Evolutionary conservation across 345 rosid genomes (phyloP), one percentile per base, ranked within the genome.

Genomic region (Rhizophora mangle): DNA sequence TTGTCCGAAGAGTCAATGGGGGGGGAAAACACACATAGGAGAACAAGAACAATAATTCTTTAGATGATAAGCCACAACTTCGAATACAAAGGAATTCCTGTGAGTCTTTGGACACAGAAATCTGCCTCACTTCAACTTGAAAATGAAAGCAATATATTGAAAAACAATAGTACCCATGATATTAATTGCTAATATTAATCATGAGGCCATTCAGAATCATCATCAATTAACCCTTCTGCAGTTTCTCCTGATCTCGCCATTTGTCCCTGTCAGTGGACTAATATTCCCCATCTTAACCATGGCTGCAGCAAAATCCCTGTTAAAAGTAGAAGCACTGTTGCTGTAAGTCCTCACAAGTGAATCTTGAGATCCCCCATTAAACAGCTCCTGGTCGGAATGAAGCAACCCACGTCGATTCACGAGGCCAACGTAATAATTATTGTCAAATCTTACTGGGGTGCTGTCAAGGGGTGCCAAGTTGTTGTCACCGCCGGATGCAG

Each of bases 271-370:
- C 34, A 85, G 84, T 4, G 83, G 86, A 22, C 80, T 69, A 16
- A 80, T 70, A 60, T 79, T 82, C 15, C 83, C 80, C 88, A 81
- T 85, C 78, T 37, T 80, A 30, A 85, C 76, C 88, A 85, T 82
- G 4, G 86, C 82, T 4, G 80, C 68, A 4, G 73, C 75, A 59
- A 85, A 85, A 54, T 83, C 87, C 20, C 26, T 54, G 1, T 32
- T 21, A 55, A 85, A 83, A 2, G 63, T 10, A 0, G 46, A 21
- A 11, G 10, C 13, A 22, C 75, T 75, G 21, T 31, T 77, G 63
- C 81, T 77, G 18, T 72, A 83, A 30, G 65, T 63, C 56, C 78
- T 60, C 29, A 83, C 78, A 27, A 63, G 62, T 8, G 82, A 64
- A 24, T 83, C 76, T 24, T 75, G 73, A 3, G 83, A 79, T 1